Base-by-base conservation (phyloP, 306 rosid genomes). In the Rosa lucieae region DNA sequence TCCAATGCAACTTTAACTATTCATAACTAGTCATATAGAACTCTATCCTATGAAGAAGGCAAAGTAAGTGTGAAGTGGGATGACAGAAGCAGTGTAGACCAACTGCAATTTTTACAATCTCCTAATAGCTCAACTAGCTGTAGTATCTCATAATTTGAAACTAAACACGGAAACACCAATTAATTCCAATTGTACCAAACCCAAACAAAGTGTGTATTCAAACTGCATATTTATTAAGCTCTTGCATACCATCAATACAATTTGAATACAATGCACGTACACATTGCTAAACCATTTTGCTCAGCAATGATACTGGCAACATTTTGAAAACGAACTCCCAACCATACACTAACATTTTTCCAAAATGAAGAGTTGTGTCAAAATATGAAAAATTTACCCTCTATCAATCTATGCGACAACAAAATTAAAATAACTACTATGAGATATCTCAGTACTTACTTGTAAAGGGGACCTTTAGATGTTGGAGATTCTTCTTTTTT, bases 401-500 rank as follows among this genome's bases (percentile, higher is more conserved):
- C 10, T 20, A 37, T 44, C 17, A 37, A 21, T 23, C 35, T 12
- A 26, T 4, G 39, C 3, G 14, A 67, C 4, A n/a, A 4, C 9
- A 51, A 5, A 10, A 67, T 23, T 5, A 21, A 21, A 15, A 15
- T 10, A 23, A 53, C 46, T 39, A 17, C 37, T 73, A 1, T 55
- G 13, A 78, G 23, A 15, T 65, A 70, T 52, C 61, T 18, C 9
- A 78, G 39, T 47, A 87, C 89, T 83, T 74, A 93, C 99, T 91
- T 95, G 94, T 85, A 85, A 71, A 93, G 98, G 62, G 84, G 77
- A 81, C 90, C 91, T 51, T 72, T 76, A 70, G 83, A 40, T 11
- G 85, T 52, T 70, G 83, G 42, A 67, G 89, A 59, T 73, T 91
- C 91, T 78, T 86, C 85, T 32, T 77, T 82, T 53, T 83, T 83